Percentiles rank a stretch among this genome's conserved stretches.
phyloP scores from a whole-genome alignment of 176 grass and related monocot species.

The Puccinellia tenuiflora region DNA sequence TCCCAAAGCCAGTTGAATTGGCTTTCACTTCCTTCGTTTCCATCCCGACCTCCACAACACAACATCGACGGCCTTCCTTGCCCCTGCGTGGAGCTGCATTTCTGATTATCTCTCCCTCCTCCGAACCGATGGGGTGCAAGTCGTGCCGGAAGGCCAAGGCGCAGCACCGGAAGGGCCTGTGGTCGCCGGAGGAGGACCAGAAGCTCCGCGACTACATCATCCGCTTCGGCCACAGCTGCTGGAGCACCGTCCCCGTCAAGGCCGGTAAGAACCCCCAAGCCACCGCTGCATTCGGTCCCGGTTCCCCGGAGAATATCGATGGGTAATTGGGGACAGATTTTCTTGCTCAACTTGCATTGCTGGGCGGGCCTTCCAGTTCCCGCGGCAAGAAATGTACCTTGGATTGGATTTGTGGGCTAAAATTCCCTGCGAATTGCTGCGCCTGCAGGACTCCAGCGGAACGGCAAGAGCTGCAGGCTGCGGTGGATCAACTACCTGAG shows the following conservation, averaged over 20 bases:
- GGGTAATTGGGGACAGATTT: not conserved
- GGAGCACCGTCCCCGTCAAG: conserved; percentile 70
- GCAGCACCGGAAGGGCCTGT: conserved; percentile 72
- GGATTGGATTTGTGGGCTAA: not conserved
- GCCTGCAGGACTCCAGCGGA: conserved; percentile 72
- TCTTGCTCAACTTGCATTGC: not conserved
- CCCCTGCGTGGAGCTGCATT: not conserved
- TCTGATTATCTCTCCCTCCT: not conserved
- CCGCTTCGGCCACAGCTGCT: conserved; percentile 72
- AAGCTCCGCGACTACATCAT: conserved; percentile 75
- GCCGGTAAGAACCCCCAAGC: conserved; percentile 49
- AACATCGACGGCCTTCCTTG: not conserved
- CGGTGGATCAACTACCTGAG: conserved; percentile 98
- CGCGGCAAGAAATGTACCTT: conserved; percentile 14
- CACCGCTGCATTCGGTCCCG: not conserved
- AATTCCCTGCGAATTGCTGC: not conserved
- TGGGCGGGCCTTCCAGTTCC: not conserved
- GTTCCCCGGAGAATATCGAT: not conserved
- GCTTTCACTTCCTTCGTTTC: not conserved
- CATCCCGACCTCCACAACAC: not conserved
- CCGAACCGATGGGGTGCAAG: conserved; percentile 61
- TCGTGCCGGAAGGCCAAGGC: conserved; percentile 82
- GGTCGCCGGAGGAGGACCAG: conserved; percentile 94
- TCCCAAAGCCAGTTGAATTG: not conserved
- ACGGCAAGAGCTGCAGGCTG: conserved; percentile 97